Evolutionary conservation across 2,329 filamentous ascomycete genomes (phyloP).

Genomic region (Colletotrichum horii): DNA sequence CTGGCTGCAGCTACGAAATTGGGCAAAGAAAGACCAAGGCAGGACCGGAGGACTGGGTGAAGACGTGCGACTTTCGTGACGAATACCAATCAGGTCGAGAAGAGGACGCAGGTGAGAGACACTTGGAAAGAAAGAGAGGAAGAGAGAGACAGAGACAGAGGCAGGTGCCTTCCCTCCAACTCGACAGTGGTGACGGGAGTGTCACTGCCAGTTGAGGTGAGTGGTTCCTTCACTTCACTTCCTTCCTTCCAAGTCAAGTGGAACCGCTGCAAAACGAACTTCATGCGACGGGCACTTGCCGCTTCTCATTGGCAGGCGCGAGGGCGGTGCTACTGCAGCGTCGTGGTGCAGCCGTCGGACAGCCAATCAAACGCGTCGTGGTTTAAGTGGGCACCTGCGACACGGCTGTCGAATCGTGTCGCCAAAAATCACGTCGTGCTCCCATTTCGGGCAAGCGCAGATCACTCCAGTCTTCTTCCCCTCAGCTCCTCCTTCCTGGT

Average conservation of each 20-base stretch:
- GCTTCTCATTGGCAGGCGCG: not conserved
- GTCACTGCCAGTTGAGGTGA: not conserved
- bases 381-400: not conserved
- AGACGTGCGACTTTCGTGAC: conserved; percentile 14
- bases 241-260: not conserved
- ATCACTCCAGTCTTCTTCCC: not conserved
- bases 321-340: conserved; percentile 9
- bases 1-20: conserved; percentile 5
- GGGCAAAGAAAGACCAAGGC: not conserved
- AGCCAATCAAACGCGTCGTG: conserved; percentile 16
- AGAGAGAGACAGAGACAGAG: not conserved
- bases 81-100: not conserved
- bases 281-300: not conserved
- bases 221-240: not conserved
- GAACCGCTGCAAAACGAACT: not conserved
- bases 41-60: not conserved
- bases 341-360: not conserved
- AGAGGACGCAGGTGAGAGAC: conserved; percentile 2
- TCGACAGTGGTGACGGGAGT: not conserved
- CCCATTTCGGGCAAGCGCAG: not conserved
- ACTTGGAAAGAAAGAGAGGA: not conserved
- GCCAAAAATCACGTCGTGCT: not conserved
- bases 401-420: not conserved
- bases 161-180: not conserved
- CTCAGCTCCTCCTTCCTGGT: not conserved